Evolutionary conservation across 2,329 filamentous ascomycete genomes (phyloP), one percentile per base, ranked within the genome.

Genomic region (Nigrospora oryzae): DNA sequence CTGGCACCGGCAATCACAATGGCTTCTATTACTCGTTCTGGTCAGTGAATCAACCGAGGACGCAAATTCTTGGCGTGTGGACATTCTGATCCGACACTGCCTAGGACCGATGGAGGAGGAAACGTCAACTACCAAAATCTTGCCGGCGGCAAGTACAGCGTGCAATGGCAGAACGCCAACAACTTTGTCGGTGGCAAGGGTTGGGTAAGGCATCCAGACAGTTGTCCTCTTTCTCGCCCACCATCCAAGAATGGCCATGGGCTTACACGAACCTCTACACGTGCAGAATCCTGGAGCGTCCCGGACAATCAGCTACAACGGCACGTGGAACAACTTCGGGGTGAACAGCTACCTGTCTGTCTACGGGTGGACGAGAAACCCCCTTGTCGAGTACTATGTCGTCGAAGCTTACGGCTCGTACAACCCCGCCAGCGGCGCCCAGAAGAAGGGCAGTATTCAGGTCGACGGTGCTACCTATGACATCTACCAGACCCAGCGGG

Each of bases 11-110:
- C 45, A 55, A 50, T 28, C 46, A 75, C 67, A 73, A 78, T 57
- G 77, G 77, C 50, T 82, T 71, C 66, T 82, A 74, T 67, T 82
- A 77, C 63, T 78, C 73, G 13, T 81, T 71, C 66, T 83, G 76
- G 40, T 36, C 8, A 14, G 34, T 14, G 34, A 36, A 2, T 5
- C 12, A 16, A 2, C 2, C 6, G 4, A n/a, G 5, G 13, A 16
- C 34, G 10, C 2, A 36, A 4, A 75, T 77, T 17, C 19, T 32
- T 16, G 1, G 13, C 19, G 1, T 40, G 12, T n/a, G n/a, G 28
- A 28, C 6, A 12, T 40, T 13, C 28, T 28, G 17, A 36, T 5
- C 6, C 19, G 5, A 35, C 11, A 23, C 14, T 13, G 36, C 54
- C 61, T 16, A 36, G 34, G 44, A 48, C 68, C 37, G 77, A 81